Evolutionary conservation across 2,329 filamentous ascomycete genomes (phyloP).

Genomic region (Plenodomus tracheiphilus): DNA sequence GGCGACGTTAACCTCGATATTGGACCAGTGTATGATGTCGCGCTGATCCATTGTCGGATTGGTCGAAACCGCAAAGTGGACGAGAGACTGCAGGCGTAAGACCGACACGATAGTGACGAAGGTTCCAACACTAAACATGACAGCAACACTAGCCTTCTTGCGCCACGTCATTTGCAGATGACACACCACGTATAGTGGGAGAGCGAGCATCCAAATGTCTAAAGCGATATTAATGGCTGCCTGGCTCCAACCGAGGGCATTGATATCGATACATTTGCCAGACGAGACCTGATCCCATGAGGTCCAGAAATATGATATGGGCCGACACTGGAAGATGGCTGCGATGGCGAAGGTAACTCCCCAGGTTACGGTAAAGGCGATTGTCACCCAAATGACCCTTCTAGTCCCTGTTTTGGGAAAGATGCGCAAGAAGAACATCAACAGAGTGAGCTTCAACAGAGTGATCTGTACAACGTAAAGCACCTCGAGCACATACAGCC

Average conservation of each 20-base stretch:
- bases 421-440: slow-evolving; percentile 32
- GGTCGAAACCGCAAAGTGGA: slow-evolving; percentile 44
- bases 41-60: slow-evolving; percentile 43
- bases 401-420: slow-evolving; percentile 19
- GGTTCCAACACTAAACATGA: slow-evolving; percentile 41
- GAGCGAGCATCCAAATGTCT: slow-evolving; percentile 25
- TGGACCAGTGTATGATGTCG: slow-evolving; percentile 16
- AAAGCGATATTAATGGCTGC: slow-evolving; percentile 32
- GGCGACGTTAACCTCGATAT: slow-evolving; percentile 20
- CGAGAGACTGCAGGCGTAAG: slow-evolving; percentile 46
- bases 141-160: slow-evolving; percentile 37
- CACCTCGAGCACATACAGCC: slow-evolving; percentile 31
- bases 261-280: slow-evolving; percentile 34
- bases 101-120: slow-evolving; percentile 43
- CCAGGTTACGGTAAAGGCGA: slow-evolving; percentile 21
- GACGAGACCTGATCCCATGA: slow-evolving; percentile 22
- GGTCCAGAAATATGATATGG: slow-evolving; percentile 36
- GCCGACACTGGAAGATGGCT: slow-evolving; percentile 34
- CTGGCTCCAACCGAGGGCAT: slow-evolving; percentile 35
- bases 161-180: slow-evolving; percentile 30
- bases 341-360: slow-evolving; percentile 18
- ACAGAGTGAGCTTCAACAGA: slow-evolving; percentile 26
- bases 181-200: slow-evolving; percentile 37
- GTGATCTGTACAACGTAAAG: slow-evolving; percentile 32
- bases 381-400: slow-evolving; percentile 12